Evolutionary conservation across 176 grass and related monocot species (phyloP).

Genomic region (Avena sativa): DNA sequence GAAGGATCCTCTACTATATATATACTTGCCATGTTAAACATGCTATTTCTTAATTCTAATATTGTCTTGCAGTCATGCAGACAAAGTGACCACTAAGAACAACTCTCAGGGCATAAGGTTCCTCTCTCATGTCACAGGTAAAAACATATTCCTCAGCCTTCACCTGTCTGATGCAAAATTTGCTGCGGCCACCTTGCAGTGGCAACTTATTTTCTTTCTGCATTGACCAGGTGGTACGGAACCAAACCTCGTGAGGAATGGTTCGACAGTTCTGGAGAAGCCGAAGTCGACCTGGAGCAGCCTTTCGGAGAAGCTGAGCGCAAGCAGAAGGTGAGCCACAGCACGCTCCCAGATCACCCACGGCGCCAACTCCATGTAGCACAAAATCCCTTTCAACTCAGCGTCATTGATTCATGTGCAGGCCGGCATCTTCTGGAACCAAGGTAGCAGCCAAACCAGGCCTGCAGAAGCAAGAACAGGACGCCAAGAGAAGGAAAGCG

Average conservation of each 20-base stretch:
- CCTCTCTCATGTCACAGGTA: slow-evolving; percentile 92
- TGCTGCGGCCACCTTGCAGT: neutral
- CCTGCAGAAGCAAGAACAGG: slow-evolving; percentile 46
- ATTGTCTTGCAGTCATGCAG: slow-evolving; percentile 69
- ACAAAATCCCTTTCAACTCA: neutral
- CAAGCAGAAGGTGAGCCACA: slow-evolving; percentile 56
- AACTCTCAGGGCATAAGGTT: slow-evolving; percentile 95
- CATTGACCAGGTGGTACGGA: slow-evolving; percentile 47
- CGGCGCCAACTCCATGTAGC: neutral
- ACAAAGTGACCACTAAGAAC: slow-evolving; percentile 81
- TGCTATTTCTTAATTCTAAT: neutral
- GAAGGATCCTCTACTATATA: slow-evolving; percentile 21
- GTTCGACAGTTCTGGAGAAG: slow-evolving; percentile 21
- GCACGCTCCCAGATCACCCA: neutral
- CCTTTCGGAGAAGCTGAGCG: slow-evolving; percentile 29
- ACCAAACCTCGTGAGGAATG: slow-evolving; percentile 36
- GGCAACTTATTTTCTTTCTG: neutral
- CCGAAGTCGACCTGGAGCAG: slow-evolving; percentile 23
- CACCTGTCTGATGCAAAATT: neutral
- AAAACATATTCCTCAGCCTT: neutral
- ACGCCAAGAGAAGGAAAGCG: slow-evolving; percentile 60
- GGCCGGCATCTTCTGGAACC: slow-evolving; percentile 31
- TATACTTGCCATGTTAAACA: neutral
- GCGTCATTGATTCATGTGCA: slow-evolving; percentile 16
- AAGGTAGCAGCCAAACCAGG: slow-evolving; percentile 42